Base-by-base conservation (phyloP, 2,329 filamentous ascomycete genomes). In the Botrytis deweyae region DNA sequence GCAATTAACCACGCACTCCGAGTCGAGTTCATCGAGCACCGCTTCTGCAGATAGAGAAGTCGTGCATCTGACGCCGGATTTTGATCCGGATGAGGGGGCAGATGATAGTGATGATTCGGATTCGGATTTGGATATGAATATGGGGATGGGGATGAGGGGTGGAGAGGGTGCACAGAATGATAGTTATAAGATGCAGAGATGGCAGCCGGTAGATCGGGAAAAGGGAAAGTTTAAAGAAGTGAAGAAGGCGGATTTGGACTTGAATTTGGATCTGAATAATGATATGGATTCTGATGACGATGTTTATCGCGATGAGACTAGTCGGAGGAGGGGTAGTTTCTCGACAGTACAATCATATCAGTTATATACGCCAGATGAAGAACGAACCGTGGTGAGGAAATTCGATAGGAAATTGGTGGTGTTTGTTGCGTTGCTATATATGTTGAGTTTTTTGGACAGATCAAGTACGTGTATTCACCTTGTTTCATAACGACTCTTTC, bases 371-470 rank as follows among this genome's bases (percentile, higher is more conserved):
- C 84, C 85, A 2, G 91, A 94, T 72, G 94, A 98, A 81, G 94
- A 97, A 80, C 84, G 82, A 36, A 84, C 86, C 6, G 90, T 97
- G 14, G 86, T 94, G 73, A 86, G 86, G 79, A 94, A 93, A 83
- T 89, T 97, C 77, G 94, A 97, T 81, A 86, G 89, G 73, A 89
- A 87, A 76, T 86, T 98, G 71, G 93, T 97, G 9, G 81, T 93
- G 1, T 97, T 97, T 80, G 87, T 97, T 76, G 92, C 93, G 18
- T 81, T 95, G 74, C 86, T 97, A 20, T 98, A 96, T 81, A 88
- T 97, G 86, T 85, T 97, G 75, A 92, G 91, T 76, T 97, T 97
- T 81, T 83, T 97, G 77, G 94, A 97, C 82, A 88, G 94, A 77
- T 95, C 93, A 29, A 97, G 93, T 94, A 85, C 97, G 93, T 94